Conservation (phyloP, 345 rosid genomes). For the Rhodomyrtus tomentosa region DNA sequence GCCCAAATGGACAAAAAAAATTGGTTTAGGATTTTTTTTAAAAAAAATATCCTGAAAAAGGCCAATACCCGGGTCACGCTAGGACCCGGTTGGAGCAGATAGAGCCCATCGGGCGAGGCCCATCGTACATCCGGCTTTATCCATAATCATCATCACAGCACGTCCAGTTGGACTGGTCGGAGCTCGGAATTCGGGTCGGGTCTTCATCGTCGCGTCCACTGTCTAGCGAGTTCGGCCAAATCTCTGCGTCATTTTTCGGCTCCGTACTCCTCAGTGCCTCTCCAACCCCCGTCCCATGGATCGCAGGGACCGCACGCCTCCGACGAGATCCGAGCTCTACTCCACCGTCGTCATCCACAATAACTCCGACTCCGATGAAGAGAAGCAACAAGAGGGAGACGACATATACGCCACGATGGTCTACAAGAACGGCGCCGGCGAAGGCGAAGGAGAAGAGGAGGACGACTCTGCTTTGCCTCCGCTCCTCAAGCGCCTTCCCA, state of each 20-base stretch:
- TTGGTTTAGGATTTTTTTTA: too few relatives aligned
- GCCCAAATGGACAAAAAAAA: too few relatives aligned
- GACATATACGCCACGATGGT: slow-evolving; percentile 42
- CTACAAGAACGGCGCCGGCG: slow-evolving; percentile 28
- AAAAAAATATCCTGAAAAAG: too few relatives aligned
- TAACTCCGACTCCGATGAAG: slow-evolving; percentile 30
- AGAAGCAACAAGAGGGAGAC: slow-evolving; percentile 15
- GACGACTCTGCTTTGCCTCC: slow-evolving; percentile 73
- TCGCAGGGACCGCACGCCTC: slow-evolving; percentile 31
- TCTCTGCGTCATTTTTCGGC: neutral
- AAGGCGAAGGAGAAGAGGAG: slow-evolving; percentile 32
- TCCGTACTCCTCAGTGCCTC: neutral
- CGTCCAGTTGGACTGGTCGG: neutral
- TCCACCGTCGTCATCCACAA: slow-evolving; percentile 46
- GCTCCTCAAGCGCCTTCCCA: slow-evolving; percentile 82
- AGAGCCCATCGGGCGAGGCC: neutral
- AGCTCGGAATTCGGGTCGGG: neutral
- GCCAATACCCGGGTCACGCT: neutral
- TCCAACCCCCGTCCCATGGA: slow-evolving; percentile 23
- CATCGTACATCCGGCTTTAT: neutral
- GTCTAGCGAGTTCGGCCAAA: neutral
- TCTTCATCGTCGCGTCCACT: neutral
- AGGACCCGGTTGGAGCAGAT: neutral
- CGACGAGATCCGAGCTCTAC: slow-evolving; percentile 34
- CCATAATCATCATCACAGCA: neutral